Evolutionary conservation across 1,284 basidiomycete species (phyloP).

Genomic region (Tremellales sp.): DNA sequence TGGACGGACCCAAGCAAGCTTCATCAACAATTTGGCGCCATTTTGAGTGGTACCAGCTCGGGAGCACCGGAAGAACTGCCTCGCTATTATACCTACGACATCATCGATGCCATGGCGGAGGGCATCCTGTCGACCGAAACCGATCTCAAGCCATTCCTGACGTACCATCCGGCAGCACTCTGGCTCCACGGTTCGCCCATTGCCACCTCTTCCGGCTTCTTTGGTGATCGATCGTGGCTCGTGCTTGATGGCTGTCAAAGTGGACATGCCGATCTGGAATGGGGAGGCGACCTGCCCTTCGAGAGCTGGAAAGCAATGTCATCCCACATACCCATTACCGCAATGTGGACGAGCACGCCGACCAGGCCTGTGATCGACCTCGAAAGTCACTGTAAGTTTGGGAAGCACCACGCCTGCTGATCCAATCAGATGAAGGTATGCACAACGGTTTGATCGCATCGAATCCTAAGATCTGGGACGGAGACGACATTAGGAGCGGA

Average conservation of each 20-base stretch:
- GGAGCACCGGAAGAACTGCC: slow-evolving; percentile 1
- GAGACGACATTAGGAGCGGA: slow-evolving; percentile 2
- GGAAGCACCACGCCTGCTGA: background rate
- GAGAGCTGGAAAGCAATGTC: slow-evolving; percentile 4
- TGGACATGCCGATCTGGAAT: slow-evolving; percentile 14
- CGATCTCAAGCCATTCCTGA: slow-evolving; percentile 14
- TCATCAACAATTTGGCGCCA: background rate
- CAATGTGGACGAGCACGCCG: slow-evolving; percentile 2
- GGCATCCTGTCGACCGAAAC: background rate
- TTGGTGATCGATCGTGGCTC: slow-evolving; percentile 15
- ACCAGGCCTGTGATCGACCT: slow-evolving; percentile 6
- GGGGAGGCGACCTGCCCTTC: background rate
- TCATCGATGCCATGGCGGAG: slow-evolving; percentile 2
- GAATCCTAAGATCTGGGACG: slow-evolving; percentile 3
- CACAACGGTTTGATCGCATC: slow-evolving; percentile 1
- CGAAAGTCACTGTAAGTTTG: slow-evolving; percentile 6
- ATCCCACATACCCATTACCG: slow-evolving; percentile 1
- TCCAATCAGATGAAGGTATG: slow-evolving; percentile 3
- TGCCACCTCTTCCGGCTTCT: slow-evolving; percentile 8
- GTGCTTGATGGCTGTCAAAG: slow-evolving; percentile 14
- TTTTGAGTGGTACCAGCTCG: background rate
- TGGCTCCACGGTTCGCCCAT: slow-evolving; percentile 10
- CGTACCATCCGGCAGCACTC: slow-evolving; percentile 17
- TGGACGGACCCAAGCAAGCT: slow-evolving; percentile 2
- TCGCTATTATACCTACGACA: background rate